Evolutionary conservation across 768 basidiomycete genomes (phyloP), one percentile per base, ranked within the genome.

Genomic region (Boletus fagicola): DNA sequence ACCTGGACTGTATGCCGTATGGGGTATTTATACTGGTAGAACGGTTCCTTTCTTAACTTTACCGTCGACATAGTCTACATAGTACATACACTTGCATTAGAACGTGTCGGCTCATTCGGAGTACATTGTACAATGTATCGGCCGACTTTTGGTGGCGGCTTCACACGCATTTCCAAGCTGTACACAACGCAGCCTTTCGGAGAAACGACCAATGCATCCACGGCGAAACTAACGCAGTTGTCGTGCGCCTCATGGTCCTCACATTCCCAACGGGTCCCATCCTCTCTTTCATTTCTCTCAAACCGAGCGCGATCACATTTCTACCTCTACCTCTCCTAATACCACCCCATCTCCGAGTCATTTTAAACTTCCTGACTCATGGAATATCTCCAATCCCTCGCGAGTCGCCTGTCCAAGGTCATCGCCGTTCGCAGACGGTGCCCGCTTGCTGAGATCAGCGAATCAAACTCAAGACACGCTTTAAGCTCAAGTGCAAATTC

Each of bases 351-450:
- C 20, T 8, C 47, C 31, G 33, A 39, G n/a, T 7, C 39, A 15
- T 54, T 51, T 40, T 1, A 40, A 47, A 30, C 44, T 8, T 50
- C 11, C 39, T 10, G 6, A 28, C 24, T 13, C 50, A 67, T 67
- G 65, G 60, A 68, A 15, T 68, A 66, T 15, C 67, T 68, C 22
- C 64, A 63, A 5, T 59, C 57, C 9, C 55, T 68, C 24, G 24
- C 66, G 0, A 44, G 49, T 13, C 13, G 42, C 50, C 64, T 66
- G 18, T 53, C 66, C 51, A 67, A 57, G 59, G 66, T 67, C 43
- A 24, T 67, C 54, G 61, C 64, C 46, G 49, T 67, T 13, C 66
- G 67, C 47, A 56, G 48, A 65, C 58, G 31, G 11, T 31, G 46
- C 30, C 63, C 65, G 54, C 26, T 50, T 2, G n/a, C 51, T 26